Evolutionary conservation across 1,139 yeast genomes (phyloP).

Genomic region (Candida mesenterica): DNA sequence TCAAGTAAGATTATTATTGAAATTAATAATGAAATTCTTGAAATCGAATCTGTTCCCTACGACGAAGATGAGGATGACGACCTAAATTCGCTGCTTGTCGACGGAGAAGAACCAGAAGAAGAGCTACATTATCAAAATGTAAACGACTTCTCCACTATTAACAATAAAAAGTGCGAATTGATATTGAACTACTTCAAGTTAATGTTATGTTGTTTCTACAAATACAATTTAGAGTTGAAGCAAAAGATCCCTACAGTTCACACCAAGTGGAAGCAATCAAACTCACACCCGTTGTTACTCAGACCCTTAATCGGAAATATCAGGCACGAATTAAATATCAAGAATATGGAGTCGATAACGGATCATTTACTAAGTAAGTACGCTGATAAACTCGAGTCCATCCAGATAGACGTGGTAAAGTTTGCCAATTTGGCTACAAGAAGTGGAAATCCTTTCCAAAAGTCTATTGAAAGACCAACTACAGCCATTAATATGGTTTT

Average conservation of each 20-base stretch:
- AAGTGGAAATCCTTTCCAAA: constrained; percentile 36
- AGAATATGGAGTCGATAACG: constrained; percentile 42
- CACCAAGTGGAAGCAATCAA: constrained; percentile 51
- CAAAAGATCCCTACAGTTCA: constrained; percentile 48
- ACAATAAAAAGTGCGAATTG: constrained; percentile 49
- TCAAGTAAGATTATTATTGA: constrained; percentile 59
- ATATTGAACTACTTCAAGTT: constrained; percentile 53
- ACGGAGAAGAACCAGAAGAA: constrained; percentile 40
- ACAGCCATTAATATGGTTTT: constrained; percentile 24
- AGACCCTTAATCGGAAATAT: constrained; percentile 70
- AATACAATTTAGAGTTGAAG: constrained; percentile 47
- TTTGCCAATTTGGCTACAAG: constrained; percentile 23
- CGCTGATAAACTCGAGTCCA: constrained; percentile 18
- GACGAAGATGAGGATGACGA: constrained; percentile 48
- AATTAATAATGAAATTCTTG: constrained; percentile 63
- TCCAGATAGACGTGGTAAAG: constrained; percentile 19
- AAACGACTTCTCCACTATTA: constrained; percentile 30
- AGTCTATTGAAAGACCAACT: constrained; percentile 38
- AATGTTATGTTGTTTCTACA: constrained; percentile 60
- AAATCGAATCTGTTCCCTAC: constrained; percentile 60
- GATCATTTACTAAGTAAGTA: constrained; percentile 25
- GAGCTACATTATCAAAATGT: constrained; percentile 31
- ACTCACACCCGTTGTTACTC: constrained; percentile 51
- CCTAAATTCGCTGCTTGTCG: constrained; percentile 31
- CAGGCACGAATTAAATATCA: constrained; percentile 56